phyloP scores from a whole-genome alignment of 23 red algal species.

The Gracilaria domingensis region DNA sequence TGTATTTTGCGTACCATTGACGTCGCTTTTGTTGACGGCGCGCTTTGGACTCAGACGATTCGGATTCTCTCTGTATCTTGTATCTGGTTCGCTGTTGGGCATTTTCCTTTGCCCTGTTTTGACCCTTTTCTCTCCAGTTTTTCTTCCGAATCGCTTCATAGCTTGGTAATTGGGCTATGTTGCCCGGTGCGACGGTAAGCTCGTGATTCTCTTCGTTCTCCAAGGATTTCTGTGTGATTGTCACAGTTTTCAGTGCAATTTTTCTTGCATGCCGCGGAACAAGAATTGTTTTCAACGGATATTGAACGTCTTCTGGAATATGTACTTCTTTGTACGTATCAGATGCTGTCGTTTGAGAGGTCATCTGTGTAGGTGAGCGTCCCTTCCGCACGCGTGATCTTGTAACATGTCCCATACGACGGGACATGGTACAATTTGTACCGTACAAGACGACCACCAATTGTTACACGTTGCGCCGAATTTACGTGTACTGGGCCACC shows the following conservation, averaged over 20 bases:
- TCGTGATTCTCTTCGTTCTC: neutral
- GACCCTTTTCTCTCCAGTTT: neutral
- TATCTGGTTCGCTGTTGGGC: neutral
- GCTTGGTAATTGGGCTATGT: neutral
- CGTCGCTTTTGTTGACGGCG: neutral
- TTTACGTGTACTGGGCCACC: neutral
- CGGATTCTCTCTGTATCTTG: neutral
- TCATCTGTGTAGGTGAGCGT: no score
- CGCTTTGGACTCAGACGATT: neutral
- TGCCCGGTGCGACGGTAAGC: neutral
- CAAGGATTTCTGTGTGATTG: neutral
- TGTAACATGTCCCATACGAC: neutral
- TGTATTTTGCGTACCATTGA: neutral
- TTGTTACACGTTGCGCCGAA: no score
- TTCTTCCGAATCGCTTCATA: neutral
- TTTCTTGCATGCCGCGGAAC: neutral
- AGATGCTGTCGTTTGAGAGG: neutral
- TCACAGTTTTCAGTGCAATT: neutral
- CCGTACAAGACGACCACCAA: neutral
- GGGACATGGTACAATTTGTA: neutral
- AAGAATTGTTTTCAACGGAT: neutral
- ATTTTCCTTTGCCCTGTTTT: neutral
- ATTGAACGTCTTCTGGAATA: neutral
- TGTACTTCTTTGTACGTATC: neutral
- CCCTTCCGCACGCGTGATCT: no score